Conservation (phyloP, 2,329 filamentous ascomycete genomes). For the Paramyrothecium sp. region DNA sequence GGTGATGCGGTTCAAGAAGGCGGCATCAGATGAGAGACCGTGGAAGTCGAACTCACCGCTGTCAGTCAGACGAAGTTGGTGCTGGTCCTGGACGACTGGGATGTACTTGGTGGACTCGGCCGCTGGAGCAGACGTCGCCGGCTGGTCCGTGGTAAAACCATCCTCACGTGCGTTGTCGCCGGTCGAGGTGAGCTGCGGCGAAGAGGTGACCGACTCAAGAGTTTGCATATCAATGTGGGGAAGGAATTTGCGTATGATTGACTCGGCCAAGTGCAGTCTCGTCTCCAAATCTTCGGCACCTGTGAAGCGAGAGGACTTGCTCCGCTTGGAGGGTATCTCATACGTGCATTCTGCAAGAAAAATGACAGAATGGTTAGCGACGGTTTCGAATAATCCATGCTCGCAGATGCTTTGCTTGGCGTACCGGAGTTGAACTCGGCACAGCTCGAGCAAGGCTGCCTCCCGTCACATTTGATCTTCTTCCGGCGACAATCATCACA, state of each 20-base stretch:
- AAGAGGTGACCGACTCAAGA: not conserved
- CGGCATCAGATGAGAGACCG: not conserved
- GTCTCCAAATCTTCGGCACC: not conserved
- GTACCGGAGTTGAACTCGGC: constrained; percentile 1
- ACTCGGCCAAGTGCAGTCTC: not conserved
- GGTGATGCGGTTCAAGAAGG: not conserved
- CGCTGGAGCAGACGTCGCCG: not conserved
- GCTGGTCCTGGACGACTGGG: not conserved
- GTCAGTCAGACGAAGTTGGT: not conserved
- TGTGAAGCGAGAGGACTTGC: not conserved
- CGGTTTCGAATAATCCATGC: not conserved
- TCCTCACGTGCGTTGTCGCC: not conserved
- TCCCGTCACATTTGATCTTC: constrained; percentile 3
- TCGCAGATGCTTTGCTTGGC: no score
- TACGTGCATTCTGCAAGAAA: not conserved
- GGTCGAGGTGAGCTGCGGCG: not conserved
- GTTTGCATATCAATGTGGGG: not conserved
- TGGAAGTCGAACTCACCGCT: constrained; percentile 1
- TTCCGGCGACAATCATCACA: constrained; percentile 2
- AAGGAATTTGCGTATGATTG: not conserved
- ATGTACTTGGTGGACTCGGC: not conserved
- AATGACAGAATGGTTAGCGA: not conserved
- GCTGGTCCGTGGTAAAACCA: not conserved
- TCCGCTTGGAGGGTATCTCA: not conserved
- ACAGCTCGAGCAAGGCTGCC: constrained; percentile 1